Conservation (phyloP, 805 yeast genomes). For the Kodamaea leandrae region DNA sequence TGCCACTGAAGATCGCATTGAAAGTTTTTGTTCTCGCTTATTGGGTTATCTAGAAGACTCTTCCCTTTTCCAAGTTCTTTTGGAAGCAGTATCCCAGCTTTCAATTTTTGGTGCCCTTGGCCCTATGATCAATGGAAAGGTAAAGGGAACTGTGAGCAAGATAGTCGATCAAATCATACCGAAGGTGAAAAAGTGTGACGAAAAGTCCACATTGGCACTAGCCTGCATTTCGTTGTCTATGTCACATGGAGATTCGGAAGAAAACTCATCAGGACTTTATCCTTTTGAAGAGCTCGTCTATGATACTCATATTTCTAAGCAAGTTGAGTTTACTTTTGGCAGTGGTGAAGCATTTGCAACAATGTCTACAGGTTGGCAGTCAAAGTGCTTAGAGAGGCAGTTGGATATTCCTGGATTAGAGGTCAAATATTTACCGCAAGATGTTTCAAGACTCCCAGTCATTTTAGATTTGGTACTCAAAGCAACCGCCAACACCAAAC, state of each 20-base stretch:
- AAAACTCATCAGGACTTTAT: constrained; percentile 3
- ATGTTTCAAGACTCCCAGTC: constrained; percentile 17
- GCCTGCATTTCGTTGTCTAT: constrained; percentile 49
- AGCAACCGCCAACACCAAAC: constrained; percentile 64
- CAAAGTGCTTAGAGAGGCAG: constrained; percentile 50
- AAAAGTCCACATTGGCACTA: constrained; percentile 54
- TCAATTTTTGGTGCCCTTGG: constrained; percentile 47
- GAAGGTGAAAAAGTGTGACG: constrained; percentile 55
- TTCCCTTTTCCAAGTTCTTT: constrained; percentile 22
- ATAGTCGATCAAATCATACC: constrained; percentile 27
- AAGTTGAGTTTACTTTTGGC: constrained; percentile 71
- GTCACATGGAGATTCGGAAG: neutral
- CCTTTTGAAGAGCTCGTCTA: constrained; percentile 46
- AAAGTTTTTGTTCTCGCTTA: constrained; percentile 5
- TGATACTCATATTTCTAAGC: constrained; percentile 63
- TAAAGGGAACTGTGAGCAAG: constrained; percentile 17
- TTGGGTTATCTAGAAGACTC: constrained; percentile 18
- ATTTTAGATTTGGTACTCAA: constrained; percentile 51
- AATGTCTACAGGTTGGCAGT: constrained; percentile 72
- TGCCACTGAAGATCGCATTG: constrained; percentile 5
- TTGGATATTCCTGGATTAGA: constrained; percentile 51
- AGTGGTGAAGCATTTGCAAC: constrained; percentile 82
- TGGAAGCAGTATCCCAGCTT: constrained; percentile 44
- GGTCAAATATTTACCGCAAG: constrained; percentile 16
- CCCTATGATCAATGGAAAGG: constrained; percentile 20